These are phyloP conservation scores for Aaosphaeria arxii DNA, from an alignment of 2,329 filamentous ascomycete species.

Conservation along the genomic window DNA sequence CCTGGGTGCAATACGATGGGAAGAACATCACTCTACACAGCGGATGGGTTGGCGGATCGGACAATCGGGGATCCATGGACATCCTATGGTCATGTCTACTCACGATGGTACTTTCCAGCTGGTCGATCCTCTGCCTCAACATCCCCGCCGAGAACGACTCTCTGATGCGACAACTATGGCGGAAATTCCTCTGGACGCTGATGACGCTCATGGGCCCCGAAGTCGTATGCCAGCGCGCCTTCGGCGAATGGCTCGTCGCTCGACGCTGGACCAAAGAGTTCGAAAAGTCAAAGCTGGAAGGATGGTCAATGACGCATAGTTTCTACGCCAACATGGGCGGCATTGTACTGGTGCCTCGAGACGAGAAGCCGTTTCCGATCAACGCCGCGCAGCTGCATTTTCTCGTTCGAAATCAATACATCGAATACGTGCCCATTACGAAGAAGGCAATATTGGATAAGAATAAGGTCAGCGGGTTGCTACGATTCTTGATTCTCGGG, in stretches of 20 bases:
- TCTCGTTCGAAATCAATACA: slow-evolving; percentile 5
- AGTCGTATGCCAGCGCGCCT: slow-evolving; percentile 29
- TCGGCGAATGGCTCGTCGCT: slow-evolving; percentile 32
- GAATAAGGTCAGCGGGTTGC: slow-evolving; percentile 7
- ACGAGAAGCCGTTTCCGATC: slow-evolving; percentile 9
- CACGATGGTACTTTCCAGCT: slow-evolving; percentile 42
- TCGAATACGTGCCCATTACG: slow-evolving; percentile 10
- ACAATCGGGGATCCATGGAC: slow-evolving; percentile 40
- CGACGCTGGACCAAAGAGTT: slow-evolving; percentile 23
- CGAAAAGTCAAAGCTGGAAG: slow-evolving; percentile 2
- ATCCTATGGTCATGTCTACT: slow-evolving; percentile 39
- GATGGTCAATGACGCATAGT: slow-evolving; percentile 17
- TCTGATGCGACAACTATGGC: slow-evolving; percentile 8
- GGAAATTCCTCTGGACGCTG: slow-evolving; percentile 27
- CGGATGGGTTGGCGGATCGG: slow-evolving; percentile 37
- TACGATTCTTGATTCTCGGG: slow-evolving; percentile 2
- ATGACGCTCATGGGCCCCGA: slow-evolving; percentile 36
- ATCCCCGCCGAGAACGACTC: slow-evolving; percentile 25
- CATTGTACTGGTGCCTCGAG: slow-evolving; percentile 7
- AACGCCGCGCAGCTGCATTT: slow-evolving; percentile 12
- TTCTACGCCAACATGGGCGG: slow-evolving; percentile 22
- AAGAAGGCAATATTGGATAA: slow-evolving; percentile 6
- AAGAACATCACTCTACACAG: neutral
- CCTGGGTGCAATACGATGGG: neutral
- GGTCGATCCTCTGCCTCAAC: slow-evolving; percentile 28